Evolutionary conservation across 768 basidiomycete species (phyloP).

Genomic region (Mycena albidolilacea): DNA sequence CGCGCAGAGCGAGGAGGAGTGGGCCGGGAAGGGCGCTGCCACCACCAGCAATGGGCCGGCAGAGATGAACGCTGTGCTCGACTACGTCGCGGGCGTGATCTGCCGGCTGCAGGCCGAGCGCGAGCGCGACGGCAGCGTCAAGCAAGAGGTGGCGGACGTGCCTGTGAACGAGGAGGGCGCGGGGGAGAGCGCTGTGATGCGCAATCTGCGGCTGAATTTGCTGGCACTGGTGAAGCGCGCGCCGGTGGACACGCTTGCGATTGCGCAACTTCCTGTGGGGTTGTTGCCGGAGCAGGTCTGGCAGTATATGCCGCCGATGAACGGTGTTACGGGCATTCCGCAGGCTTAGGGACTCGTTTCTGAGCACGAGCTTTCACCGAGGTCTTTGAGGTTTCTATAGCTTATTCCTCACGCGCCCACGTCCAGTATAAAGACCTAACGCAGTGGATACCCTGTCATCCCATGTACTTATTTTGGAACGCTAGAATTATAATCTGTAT

Average conservation of each 20-base stretch:
- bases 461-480: background rate
- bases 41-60: constrained; percentile 48
- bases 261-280: constrained; percentile 73
- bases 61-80: constrained; percentile 70
- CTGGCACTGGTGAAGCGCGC: constrained; percentile 85
- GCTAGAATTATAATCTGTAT: constrained; percentile 64
- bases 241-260: constrained; percentile 80
- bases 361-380: no score
- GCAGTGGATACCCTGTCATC: no score
- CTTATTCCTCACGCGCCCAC: no score
- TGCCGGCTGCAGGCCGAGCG: constrained; percentile 35
- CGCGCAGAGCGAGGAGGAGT: constrained; percentile 66
- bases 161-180: constrained; percentile 37
- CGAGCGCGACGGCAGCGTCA: constrained; percentile 23
- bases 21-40: constrained; percentile 57
- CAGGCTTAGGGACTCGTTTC: background rate
- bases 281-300: constrained; percentile 78
- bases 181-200: constrained; percentile 49
- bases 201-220: constrained; percentile 78
- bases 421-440: background rate
- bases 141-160: constrained; percentile 25
- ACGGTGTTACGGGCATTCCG: background rate
- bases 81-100: constrained; percentile 70
- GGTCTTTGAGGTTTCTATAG: no score
- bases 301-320: constrained; percentile 69